phyloP scores from a whole-genome alignment of 305 asterid genomes.

The Lippia alba region DNA sequence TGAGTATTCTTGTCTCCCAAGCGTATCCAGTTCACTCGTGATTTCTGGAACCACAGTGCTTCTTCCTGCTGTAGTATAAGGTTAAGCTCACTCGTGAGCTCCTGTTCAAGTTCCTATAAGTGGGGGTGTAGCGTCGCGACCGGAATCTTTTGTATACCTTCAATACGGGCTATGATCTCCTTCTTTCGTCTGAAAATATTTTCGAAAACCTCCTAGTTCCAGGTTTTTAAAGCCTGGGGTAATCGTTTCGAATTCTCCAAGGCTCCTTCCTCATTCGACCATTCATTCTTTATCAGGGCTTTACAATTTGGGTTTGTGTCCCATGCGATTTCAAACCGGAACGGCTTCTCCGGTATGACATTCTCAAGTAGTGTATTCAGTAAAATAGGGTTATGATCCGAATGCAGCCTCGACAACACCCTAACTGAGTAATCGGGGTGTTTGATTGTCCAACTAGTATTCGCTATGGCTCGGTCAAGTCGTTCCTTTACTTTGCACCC shows the following conservation, averaged over 20 bases:
- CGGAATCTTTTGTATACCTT: background rate
- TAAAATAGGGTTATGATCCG: background rate
- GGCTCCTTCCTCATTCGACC: background rate
- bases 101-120: background rate
- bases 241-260: background rate
- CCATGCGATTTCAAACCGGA: background rate
- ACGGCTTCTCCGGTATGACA: background rate
- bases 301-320: background rate
- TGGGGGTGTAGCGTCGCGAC: too few relatives aligned
- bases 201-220: background rate
- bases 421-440: too few relatives aligned
- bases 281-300: too few relatives aligned
- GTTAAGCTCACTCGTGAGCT: too few relatives aligned
- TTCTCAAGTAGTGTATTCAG: background rate
- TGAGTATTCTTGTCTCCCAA: background rate
- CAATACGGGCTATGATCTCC: background rate
- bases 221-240: too few relatives aligned
- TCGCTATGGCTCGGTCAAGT: background rate
- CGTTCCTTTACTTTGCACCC: background rate
- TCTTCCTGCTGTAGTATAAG: background rate
- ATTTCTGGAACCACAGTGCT: background rate
- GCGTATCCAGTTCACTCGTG: background rate
- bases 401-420: background rate
- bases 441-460: background rate
- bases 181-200: too few relatives aligned